phyloP scores from a whole-genome alignment of 257 asterid species.

The Fraxinus americana region DNA sequence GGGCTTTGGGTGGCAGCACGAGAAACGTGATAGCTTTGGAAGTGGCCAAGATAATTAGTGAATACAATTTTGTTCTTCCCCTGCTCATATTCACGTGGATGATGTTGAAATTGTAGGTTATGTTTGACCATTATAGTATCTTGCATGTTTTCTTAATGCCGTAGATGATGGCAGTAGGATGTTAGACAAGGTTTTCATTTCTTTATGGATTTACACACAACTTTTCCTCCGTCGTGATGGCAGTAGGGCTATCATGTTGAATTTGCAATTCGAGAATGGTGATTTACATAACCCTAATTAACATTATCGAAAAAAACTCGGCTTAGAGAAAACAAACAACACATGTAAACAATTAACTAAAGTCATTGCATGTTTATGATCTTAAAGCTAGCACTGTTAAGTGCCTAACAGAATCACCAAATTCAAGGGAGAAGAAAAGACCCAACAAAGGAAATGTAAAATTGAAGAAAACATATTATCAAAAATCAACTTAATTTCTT shows the following conservation, averaged over 20 bases:
- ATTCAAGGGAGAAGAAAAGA: not conserved
- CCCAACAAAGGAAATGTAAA: not conserved
- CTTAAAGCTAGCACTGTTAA: not conserved
- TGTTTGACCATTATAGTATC: not conserved
- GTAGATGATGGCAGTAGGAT: no score
- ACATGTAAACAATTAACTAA: not conserved
- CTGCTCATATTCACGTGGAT: slow-evolving; percentile 3
- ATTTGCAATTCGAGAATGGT: not conserved
- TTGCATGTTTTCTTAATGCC: not conserved
- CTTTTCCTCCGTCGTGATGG: not conserved
- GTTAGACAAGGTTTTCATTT: not conserved
- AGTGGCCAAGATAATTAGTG: slow-evolving; percentile 48
- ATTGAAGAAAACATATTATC: slow-evolving; percentile 2
- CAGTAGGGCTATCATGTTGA: not conserved
- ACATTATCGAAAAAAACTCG: no score
- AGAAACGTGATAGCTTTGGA: slow-evolving; percentile 53
- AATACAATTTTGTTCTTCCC: not conserved
- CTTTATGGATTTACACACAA: not conserved
- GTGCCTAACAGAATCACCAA: not conserved
- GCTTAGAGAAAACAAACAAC: no score
- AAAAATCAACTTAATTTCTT: slow-evolving; percentile 59
- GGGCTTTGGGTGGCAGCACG: slow-evolving; percentile 69
- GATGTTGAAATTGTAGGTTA: not conserved
- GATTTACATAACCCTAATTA: no score
- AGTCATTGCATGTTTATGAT: not conserved